Evolutionary conservation across 116 monocot genomes (phyloP).

Genomic region (Papilionanthe hybrid): DNA sequence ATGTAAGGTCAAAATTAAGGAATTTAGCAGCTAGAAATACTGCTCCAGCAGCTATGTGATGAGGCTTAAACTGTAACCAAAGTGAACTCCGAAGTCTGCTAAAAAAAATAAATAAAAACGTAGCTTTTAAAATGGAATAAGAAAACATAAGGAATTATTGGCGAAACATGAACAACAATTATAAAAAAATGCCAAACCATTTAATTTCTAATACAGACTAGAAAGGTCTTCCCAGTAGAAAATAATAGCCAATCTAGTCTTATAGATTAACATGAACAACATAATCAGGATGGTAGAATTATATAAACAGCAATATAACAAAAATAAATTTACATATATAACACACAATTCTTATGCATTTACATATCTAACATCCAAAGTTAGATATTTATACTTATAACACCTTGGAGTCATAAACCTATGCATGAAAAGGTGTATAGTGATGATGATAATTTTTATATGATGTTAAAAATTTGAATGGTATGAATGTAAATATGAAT

Average conservation of each 20-base stretch:
- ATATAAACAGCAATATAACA: conserved; percentile 3
- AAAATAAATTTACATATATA: neutral
- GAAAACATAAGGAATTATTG: neutral
- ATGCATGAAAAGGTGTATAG: too few relatives aligned
- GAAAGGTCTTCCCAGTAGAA: neutral
- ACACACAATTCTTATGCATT: too few relatives aligned
- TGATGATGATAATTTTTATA: too few relatives aligned
- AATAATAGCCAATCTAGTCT: neutral
- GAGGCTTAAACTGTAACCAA: conserved; percentile 96
- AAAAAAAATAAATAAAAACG: conserved; percentile 12
- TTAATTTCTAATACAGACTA: neutral
- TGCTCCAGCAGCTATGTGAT: conserved; percentile 91
- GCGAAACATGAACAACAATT: neutral
- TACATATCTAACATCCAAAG: too few relatives aligned
- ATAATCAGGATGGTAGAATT: conserved; percentile 4
- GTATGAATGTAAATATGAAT: too few relatives aligned
- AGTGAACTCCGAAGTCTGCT: conserved; percentile 73
- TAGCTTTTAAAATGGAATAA: neutral
- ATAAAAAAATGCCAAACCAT: conserved; percentile 8
- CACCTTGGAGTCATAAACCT: too few relatives aligned
- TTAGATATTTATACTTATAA: too few relatives aligned
- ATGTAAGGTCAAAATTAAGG: conserved; percentile 62
- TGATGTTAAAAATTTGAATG: too few relatives aligned
- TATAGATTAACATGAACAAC: conserved; percentile 8
- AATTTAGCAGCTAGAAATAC: conserved; percentile 65